Evolutionary conservation across 1,284 basidiomycete species (phyloP).

Genomic region (Rhizopogon parksii): DNA sequence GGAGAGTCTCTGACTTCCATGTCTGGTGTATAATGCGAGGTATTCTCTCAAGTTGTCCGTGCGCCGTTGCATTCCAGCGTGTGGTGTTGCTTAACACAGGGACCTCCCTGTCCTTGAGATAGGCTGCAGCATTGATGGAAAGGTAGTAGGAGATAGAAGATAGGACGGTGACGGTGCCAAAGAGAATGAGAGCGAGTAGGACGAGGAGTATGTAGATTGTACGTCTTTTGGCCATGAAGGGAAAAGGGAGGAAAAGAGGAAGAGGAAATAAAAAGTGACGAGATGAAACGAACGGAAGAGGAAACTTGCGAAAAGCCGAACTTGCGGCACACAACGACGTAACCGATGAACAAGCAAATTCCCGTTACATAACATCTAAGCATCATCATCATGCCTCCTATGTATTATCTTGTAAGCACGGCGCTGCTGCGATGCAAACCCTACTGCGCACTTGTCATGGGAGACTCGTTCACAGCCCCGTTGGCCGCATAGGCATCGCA

Average conservation of each 20-base stretch:
- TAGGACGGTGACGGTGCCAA: conserved; percentile 90
- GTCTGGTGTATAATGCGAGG: conserved; percentile 97
- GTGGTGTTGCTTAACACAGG: conserved; percentile 46
- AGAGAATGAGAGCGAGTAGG: conserved; percentile 77
- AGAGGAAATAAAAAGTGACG: conserved; percentile 16
- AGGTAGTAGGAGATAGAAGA: conserved; percentile 89
- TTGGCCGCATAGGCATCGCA: conserved; percentile 42
- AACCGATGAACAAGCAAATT: neutral
- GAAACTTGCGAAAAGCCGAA: conserved; percentile 3
- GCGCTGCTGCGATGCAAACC: neutral
- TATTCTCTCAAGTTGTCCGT: conserved; percentile 63
- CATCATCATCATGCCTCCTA: too few relatives aligned
- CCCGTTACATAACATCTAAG: too few relatives aligned
- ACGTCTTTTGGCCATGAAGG: conserved; percentile 53
- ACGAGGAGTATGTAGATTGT: conserved; percentile 65
- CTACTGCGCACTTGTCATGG: neutral
- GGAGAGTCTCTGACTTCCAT: conserved; percentile 90
- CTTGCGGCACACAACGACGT: neutral
- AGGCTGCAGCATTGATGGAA: conserved; percentile 71
- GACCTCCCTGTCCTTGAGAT: conserved; percentile 76
- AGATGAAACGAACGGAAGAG: conserved; percentile 13
- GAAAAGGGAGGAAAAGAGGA: conserved; percentile 12
- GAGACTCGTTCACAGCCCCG: conserved; percentile 28
- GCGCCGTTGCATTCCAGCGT: conserved; percentile 54
- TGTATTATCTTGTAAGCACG: neutral